Percentiles rank a stretch among this genome's conserved stretches.
Conservation (phyloP, 148 eudicot genomes). For the Arbutus unedo region DNA sequence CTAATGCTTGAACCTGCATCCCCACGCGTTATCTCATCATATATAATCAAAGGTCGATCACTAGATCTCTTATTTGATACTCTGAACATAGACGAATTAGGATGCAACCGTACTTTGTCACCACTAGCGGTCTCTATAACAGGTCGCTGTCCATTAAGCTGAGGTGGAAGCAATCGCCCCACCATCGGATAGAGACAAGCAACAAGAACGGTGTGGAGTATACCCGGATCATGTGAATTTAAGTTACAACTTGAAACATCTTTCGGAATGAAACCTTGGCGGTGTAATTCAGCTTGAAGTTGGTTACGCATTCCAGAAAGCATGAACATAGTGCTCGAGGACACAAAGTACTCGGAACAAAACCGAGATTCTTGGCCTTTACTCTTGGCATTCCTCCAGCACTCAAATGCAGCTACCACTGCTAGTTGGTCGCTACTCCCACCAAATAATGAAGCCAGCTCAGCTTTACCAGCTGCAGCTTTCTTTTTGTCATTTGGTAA, state of each 20-base stretch:
- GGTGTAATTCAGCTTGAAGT: conserved; percentile 53
- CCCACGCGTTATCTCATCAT: conserved; percentile 81
- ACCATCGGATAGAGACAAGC: conserved; percentile 93
- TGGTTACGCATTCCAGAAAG: conserved; percentile 70
- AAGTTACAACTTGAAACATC: conserved; percentile 55
- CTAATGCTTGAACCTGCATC: conserved; percentile 62
- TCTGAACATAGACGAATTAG: conserved; percentile 42
- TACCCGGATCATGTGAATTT: conserved; percentile 67
- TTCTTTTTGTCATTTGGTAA: conserved; percentile 54
- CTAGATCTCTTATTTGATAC: conserved; percentile 19
- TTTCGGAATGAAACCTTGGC: conserved; percentile 59
- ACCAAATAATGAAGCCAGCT: conserved; percentile 76
- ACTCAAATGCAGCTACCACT: conserved; percentile 83
- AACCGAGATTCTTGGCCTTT: conserved; percentile 58
- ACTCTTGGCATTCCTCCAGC: conserved; percentile 75
- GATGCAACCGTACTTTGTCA: conserved; percentile 58
- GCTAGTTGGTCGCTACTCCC: conserved; percentile 93
- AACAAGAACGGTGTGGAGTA: conserved; percentile 68
- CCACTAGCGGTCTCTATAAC: conserved; percentile 59
- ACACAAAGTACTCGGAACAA: conserved; percentile 74
- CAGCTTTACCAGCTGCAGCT: conserved; percentile 66
- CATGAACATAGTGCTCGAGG: conserved; percentile 69
- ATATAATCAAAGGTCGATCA: conserved; percentile 48
- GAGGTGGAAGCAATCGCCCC: conserved; percentile 54
- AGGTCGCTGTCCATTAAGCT: conserved; percentile 28